Conservation (phyloP, 495 filamentous ascomycete genomes). For the Aspergillus ellipticus region DNA sequence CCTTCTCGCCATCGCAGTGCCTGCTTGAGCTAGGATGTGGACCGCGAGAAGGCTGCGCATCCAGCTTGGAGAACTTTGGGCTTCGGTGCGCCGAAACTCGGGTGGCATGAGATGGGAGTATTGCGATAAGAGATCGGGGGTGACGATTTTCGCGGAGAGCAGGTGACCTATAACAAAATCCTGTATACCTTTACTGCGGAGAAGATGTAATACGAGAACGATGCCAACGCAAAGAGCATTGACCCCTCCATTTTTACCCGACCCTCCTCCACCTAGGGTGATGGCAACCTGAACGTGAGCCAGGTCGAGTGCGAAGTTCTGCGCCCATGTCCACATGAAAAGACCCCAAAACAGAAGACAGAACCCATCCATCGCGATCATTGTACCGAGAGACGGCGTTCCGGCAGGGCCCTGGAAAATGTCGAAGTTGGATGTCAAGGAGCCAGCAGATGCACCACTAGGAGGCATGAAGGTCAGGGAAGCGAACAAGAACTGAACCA, state of each 20-base stretch:
- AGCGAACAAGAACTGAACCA: constrained; percentile 92
- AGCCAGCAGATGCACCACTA: constrained; percentile 45
- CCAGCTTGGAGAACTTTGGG: constrained; percentile 54
- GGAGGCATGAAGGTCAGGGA: constrained; percentile 89
- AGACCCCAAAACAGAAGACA: constrained; percentile 79
- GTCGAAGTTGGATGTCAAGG: constrained; percentile 62
- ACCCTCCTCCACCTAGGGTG: constrained; percentile 80
- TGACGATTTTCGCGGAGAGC: constrained; percentile 43
- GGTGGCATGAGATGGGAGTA: constrained; percentile 41
- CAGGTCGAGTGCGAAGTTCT: constrained; percentile 87
- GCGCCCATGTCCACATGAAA: constrained; percentile 82
- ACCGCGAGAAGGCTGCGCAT: constrained; percentile 65
- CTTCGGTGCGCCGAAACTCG: constrained; percentile 40
- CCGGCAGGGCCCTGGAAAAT: constrained; percentile 70
- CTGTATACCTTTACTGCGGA: constrained; percentile 57
- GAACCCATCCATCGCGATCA: constrained; percentile 75
- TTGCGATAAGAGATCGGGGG: constrained; percentile 42
- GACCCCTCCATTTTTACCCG: constrained; percentile 70
- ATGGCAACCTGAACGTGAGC: constrained; percentile 95
- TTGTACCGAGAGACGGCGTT: constrained; percentile 72
- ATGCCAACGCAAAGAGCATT: constrained; percentile 73
- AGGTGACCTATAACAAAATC: constrained; percentile 46
- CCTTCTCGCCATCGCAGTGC: constrained; percentile 51
- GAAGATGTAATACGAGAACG: constrained; percentile 64
- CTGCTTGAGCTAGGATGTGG: constrained; percentile 83